Conservation (phyloP, 495 filamentous ascomycete species). For the Trichoderma parareesei region DNA sequence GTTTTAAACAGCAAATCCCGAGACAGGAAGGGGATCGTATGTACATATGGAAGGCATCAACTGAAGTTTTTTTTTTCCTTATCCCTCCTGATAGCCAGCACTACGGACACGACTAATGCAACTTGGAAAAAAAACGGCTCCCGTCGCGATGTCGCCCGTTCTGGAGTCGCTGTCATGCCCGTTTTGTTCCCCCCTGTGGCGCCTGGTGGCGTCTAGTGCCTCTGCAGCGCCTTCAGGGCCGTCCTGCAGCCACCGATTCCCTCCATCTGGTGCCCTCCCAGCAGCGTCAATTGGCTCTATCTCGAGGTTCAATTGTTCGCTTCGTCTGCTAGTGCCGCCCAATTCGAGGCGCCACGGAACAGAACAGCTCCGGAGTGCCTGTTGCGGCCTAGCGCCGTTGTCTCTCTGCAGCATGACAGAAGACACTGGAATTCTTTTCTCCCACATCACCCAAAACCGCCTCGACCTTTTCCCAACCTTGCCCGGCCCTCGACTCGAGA, state of each 20-base stretch:
- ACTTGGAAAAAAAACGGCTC: slow-evolving; percentile 1
- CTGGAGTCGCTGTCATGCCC: slow-evolving; percentile 1
- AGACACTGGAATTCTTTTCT: neutral
- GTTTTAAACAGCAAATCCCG: neutral
- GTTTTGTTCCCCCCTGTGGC: neutral
- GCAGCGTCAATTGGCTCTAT: too few species aligned
- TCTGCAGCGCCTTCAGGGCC: slow-evolving; percentile 2
- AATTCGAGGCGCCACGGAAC: neutral
- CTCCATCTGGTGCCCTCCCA: neutral
- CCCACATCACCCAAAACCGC: too few species aligned
- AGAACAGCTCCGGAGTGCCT: neutral
- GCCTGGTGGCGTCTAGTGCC: neutral
- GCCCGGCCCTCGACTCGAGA: neutral
- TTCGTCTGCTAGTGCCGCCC: neutral
- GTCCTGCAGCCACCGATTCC: neutral
- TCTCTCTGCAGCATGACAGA: neutral
- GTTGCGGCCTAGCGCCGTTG: neutral
- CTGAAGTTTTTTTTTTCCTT: neutral
- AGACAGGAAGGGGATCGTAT: neutral
- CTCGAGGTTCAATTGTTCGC: too few species aligned
- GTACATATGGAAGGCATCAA: neutral
- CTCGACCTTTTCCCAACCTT: neutral
- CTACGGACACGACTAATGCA: neutral
- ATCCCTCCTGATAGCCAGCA: neutral
- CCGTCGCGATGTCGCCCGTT: neutral